Conservation (phyloP, 1,139 yeast genomes). For the Pichia sp. region DNA sequence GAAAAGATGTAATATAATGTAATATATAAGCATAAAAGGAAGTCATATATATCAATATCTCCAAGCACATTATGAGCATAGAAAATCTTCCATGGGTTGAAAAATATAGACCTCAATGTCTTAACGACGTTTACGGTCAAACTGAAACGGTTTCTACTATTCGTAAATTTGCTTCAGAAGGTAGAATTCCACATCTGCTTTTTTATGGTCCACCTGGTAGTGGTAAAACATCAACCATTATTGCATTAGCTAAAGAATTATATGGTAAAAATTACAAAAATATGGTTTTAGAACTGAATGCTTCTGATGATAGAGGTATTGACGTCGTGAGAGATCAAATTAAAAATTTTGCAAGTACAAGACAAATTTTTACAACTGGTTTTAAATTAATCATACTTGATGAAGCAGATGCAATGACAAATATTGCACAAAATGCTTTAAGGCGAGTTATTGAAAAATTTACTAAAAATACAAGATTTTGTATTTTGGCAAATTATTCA, state of each 20-base stretch:
- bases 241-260: constrained; percentile 86
- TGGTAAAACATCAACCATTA: constrained; percentile 90
- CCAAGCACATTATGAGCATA: background rate
- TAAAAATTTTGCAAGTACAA: constrained; percentile 79
- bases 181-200: constrained; percentile 78
- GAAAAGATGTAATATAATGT: too few relatives aligned
- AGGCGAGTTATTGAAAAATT: constrained; percentile 89
- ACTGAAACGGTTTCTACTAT: constrained; percentile 77
- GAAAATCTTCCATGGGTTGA: constrained; percentile 73
- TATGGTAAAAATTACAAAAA: constrained; percentile 78
- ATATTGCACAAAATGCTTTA: constrained; percentile 91
- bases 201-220: constrained; percentile 99
- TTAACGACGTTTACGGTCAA: constrained; percentile 90
- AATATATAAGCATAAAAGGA: too few relatives aligned
- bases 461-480: constrained; percentile 90
- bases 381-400: constrained; percentile 89
- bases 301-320: constrained; percentile 81
- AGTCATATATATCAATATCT: background rate
- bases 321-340: constrained; percentile 82
- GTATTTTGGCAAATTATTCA: constrained; percentile 92
- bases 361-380: constrained; percentile 77
- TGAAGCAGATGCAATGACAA: constrained; percentile 99
- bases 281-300: constrained; percentile 88
- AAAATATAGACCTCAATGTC: constrained; percentile 79
- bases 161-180: constrained; percentile 74